Conservation (phyloP, 257 asterid genomes). For the Solanum bulbocastanum region DNA sequence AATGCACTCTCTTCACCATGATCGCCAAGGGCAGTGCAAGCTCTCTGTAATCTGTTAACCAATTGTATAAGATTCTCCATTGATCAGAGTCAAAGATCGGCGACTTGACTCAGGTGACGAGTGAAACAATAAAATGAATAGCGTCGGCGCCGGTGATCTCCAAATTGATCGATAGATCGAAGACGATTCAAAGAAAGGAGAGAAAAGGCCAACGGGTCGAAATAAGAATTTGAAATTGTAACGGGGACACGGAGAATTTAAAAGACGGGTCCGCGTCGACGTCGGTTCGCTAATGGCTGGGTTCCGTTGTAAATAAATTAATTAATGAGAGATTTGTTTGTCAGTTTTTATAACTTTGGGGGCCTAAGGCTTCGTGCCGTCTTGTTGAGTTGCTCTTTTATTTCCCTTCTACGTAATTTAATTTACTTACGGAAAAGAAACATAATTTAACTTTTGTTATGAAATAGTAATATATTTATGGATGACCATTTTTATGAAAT, state of each 20-base stretch:
- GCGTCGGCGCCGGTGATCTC: not conserved
- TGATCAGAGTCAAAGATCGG: conserved; percentile 16
- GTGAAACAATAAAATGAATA: not conserved
- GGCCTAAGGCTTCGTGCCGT: not conserved
- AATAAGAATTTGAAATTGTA: not conserved
- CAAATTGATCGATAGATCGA: not conserved
- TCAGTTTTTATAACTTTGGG: not conserved
- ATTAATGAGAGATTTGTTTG: not conserved
- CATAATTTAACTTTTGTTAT: not conserved
- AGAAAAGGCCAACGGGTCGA: conserved; percentile 3
- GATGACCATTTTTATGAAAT: not conserved
- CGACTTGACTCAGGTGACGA: conserved; percentile 18
- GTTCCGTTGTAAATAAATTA: not conserved
- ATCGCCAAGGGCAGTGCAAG: conserved; percentile 95
- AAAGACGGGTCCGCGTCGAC: conserved; percentile 27
- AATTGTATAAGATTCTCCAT: conserved; percentile 86
- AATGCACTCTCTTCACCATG: conserved; percentile 78
- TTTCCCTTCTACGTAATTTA: not conserved
- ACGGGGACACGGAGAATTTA: not conserved
- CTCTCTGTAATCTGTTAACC: conserved; percentile 87
- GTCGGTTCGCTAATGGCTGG: conserved; percentile 7
- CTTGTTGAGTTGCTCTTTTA: too few species aligned
- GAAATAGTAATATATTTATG: not conserved
- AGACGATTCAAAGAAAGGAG: not conserved
- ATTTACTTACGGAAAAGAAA: not conserved